phyloP scores from a whole-genome alignment of 2,329 filamentous ascomycete species.

The Arachnomyces sp. region DNA sequence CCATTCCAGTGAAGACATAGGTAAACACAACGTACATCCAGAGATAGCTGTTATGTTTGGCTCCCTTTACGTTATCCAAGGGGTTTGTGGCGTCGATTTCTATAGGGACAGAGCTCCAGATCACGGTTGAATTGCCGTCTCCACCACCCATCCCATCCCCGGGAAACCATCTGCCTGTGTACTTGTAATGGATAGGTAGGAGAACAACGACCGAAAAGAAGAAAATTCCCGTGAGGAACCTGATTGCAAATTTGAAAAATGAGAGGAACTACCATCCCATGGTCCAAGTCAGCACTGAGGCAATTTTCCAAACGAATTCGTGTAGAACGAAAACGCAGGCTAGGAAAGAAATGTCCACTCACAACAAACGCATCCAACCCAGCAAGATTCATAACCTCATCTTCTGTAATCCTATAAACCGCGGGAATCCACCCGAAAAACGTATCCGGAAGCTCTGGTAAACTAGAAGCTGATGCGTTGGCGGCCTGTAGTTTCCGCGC shows the following conservation, averaged over 20 bases:
- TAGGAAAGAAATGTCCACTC: slow-evolving; percentile 24
- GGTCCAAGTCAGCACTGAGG: slow-evolving; percentile 7
- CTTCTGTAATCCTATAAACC: slow-evolving; percentile 75
- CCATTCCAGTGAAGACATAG: slow-evolving; percentile 79
- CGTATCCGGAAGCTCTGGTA: slow-evolving; percentile 74
- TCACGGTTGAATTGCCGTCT: slow-evolving; percentile 26
- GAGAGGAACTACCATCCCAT: slow-evolving; percentile 58
- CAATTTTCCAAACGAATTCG: too few species aligned
- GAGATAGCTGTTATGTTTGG: slow-evolving; percentile 48
- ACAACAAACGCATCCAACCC: slow-evolving; percentile 92
- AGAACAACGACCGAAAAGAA: slow-evolving; percentile 76
- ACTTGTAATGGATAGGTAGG: slow-evolving; percentile 74
- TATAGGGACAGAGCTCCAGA: slow-evolving; percentile 25
- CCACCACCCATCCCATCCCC: slow-evolving; percentile 30
- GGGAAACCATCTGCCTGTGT: slow-evolving; percentile 35
- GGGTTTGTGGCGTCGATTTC: slow-evolving; percentile 28
- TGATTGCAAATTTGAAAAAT: slow-evolving; percentile 93
- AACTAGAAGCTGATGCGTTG: slow-evolving; percentile 54
- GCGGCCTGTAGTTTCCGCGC: slow-evolving; percentile 69
- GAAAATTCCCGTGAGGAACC: slow-evolving; percentile 69
- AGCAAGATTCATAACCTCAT: slow-evolving; percentile 81
- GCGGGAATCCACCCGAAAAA: slow-evolving; percentile 91
- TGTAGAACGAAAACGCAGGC: neutral
- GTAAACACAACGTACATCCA: slow-evolving; percentile 95
- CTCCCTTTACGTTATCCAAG: too few species aligned